Evolutionary conservation across 1,284 basidiomycete species (phyloP).

Genomic region (Marasmius tenuissimus): DNA sequence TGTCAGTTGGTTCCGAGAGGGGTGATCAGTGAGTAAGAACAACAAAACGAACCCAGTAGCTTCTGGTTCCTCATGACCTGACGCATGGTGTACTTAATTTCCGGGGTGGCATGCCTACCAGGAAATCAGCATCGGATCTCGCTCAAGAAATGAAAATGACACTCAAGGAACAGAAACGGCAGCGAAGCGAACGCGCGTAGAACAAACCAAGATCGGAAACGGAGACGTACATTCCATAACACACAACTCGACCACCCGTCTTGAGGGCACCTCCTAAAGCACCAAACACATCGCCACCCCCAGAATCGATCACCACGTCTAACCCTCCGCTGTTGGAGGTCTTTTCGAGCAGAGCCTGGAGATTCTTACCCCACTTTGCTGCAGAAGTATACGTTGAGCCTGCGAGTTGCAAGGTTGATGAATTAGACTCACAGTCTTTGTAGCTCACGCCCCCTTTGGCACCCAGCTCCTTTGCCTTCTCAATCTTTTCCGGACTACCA

Average conservation of each 20-base stretch:
- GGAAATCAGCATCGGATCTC: background rate
- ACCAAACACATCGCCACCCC: conserved; percentile 75
- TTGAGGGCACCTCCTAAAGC: conserved; percentile 62
- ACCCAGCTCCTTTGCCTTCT: conserved; percentile 67
- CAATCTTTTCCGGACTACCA: conserved; percentile 68
- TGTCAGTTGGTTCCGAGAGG: background rate
- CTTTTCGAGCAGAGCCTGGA: conserved; percentile 50
- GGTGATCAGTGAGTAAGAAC: background rate
- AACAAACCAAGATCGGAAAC: conserved; percentile 8
- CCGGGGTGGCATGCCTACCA: conserved; percentile 63
- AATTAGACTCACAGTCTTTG: conserved; percentile 49
- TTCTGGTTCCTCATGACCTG: conserved; percentile 80
- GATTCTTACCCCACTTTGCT: conserved; percentile 67
- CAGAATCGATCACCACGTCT: conserved; percentile 80
- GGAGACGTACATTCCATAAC: conserved; percentile 71
- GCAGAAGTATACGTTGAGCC: background rate
- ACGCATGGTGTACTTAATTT: conserved; percentile 74
- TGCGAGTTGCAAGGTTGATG: background rate
- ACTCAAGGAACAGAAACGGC: conserved; percentile 10
- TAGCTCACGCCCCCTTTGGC: conserved; percentile 80
- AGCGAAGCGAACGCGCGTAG: conserved; percentile 4
- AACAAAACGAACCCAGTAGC: conserved; percentile 57
- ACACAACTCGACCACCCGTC: conserved; percentile 71
- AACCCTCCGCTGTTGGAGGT: conserved; percentile 28
- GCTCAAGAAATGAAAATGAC: background rate